These are phyloP conservation scores for Breviolum minutum DNA, from an alignment of 73 alveolate species.

Conservation along the genomic window DNA sequence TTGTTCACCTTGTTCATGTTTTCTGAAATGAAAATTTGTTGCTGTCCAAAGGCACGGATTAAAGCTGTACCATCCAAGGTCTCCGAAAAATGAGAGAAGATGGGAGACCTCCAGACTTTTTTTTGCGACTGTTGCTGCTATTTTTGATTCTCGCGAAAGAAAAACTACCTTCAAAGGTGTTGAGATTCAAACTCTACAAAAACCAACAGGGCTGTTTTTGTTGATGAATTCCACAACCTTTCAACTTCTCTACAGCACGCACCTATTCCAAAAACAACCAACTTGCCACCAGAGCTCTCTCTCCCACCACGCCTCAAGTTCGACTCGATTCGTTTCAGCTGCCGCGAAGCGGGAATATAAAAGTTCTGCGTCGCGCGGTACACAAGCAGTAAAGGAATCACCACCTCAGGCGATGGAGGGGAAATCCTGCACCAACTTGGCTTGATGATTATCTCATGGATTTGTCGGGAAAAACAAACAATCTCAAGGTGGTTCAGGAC, in stretches of 20 bases:
- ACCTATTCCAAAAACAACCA: not conserved
- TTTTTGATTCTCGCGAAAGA: constrained; percentile 47
- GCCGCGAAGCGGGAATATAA: constrained; percentile 85
- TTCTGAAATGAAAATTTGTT: constrained; percentile 86
- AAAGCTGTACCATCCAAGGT: constrained; percentile 97
- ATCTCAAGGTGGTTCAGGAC: not conserved
- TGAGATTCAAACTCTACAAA: too few species aligned
- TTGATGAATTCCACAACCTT: too few species aligned
- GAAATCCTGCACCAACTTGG: not conserved
- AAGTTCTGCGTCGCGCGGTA: constrained; percentile 63
- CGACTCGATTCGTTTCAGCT: constrained; percentile 89
- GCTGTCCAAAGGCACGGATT: constrained; percentile 98
- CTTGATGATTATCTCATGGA: too few species aligned
- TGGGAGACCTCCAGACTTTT: constrained; percentile 96
- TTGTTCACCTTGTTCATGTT: constrained; percentile 8
- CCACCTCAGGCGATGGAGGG: not conserved
- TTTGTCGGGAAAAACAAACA: too few species aligned
- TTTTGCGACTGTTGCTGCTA: constrained; percentile 37
- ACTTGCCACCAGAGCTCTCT: not conserved
- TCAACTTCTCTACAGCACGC: not conserved
- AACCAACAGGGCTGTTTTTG: too few species aligned
- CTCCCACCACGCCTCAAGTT: constrained; percentile 45
- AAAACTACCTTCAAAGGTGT: too few species aligned
- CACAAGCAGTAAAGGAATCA: constrained; percentile 30
- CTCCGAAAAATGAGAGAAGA: constrained; percentile 97